These are phyloP conservation scores for Colletotrichum incanum DNA, from an alignment of 2,329 filamentous ascomycete species.

Conservation along the genomic window DNA sequence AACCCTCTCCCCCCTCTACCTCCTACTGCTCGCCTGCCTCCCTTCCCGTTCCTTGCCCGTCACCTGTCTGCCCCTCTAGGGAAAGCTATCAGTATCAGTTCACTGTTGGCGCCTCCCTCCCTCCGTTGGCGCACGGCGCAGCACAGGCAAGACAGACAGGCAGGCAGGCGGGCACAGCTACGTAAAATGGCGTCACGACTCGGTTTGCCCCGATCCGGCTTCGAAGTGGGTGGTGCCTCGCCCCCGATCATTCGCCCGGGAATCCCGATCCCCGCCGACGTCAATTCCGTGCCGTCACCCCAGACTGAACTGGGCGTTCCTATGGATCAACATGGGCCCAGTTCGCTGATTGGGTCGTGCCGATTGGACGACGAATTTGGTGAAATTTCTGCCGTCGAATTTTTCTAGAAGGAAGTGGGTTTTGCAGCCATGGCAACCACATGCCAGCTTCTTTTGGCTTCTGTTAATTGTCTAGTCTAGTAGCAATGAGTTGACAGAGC, in stretches of 20 bases:
- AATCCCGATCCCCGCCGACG: background rate
- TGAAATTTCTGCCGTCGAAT: constrained; percentile 4
- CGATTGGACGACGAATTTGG: background rate
- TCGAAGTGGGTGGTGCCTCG: background rate
- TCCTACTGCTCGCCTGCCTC: background rate
- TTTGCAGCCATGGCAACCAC: constrained; percentile 9
- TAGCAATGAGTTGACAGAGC: background rate
- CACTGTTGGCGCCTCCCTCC: background rate
- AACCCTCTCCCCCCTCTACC: background rate
- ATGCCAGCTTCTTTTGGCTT: background rate
- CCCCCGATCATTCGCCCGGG: constrained; percentile 4
- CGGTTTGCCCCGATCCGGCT: constrained; percentile 10
- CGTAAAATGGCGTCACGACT: constrained; percentile 22
- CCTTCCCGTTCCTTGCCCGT: background rate
- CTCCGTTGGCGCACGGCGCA: background rate
- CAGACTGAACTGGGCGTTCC: background rate
- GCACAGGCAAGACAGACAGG: background rate
- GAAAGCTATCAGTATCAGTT: background rate
- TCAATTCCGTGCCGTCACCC: background rate
- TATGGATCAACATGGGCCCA: background rate
- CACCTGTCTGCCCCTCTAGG: background rate
- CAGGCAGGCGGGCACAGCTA: background rate
- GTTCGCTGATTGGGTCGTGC: background rate
- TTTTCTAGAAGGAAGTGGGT: constrained; percentile 21
- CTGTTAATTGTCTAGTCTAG: background rate